Evolutionary conservation across 148 eudicot species (phyloP).

Genomic region (Nyssa sinensis): DNA sequence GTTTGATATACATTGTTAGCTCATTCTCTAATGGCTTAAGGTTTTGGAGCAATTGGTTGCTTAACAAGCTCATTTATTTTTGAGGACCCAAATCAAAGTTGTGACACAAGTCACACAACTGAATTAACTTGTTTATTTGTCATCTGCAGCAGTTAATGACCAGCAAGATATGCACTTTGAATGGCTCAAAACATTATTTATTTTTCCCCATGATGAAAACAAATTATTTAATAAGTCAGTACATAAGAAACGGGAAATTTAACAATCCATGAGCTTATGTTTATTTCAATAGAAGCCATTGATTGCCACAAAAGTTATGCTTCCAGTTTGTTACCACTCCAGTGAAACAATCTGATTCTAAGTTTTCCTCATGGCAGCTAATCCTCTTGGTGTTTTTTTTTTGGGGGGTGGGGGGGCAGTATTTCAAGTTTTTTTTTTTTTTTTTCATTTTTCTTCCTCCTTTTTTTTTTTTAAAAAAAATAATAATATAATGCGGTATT

Average conservation of each 20-base stretch:
- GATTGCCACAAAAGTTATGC: not conserved
- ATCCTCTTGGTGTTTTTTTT: not conserved
- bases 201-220: not conserved
- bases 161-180: not conserved
- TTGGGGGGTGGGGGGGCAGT: too few relatives aligned
- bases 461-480: too few relatives aligned
- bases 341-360: not conserved
- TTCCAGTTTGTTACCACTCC: not conserved
- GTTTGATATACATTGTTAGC: too few relatives aligned
- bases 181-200: not conserved
- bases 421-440: not conserved
- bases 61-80: not conserved
- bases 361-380: not conserved
- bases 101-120: not conserved
- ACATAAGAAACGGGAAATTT: not conserved
- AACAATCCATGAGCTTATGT: not conserved
- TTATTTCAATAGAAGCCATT: not conserved
- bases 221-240: not conserved
- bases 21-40: too few relatives aligned
- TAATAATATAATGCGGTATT: too few relatives aligned
- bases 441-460: not conserved
- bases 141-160: not conserved
- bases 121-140: not conserved
- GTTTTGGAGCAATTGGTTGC: too few relatives aligned
- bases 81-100: not conserved